Conservation (phyloP, 2,329 filamentous ascomycete species). For the Xylogone sp. region DNA sequence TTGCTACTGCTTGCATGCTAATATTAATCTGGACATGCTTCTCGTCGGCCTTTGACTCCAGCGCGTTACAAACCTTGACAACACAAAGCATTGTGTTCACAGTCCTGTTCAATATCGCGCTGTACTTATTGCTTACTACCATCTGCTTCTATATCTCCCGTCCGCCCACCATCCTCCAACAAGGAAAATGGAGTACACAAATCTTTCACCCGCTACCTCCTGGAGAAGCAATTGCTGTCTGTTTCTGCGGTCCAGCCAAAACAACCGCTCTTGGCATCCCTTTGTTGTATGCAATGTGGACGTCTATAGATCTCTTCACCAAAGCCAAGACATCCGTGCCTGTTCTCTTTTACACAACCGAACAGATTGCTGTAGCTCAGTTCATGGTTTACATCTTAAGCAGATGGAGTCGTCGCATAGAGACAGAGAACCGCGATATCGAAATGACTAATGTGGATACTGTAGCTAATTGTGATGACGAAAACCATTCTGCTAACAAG, state of each 20-base stretch:
- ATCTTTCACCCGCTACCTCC: no score
- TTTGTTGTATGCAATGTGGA: slow-evolving; percentile 65
- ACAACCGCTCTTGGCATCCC: slow-evolving; percentile 69
- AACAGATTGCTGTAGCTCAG: slow-evolving; percentile 39
- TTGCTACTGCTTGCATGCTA: no score
- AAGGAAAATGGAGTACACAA: no score
- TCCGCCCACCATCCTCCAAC: no score
- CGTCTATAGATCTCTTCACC: slow-evolving; percentile 47
- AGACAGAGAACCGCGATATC: no score
- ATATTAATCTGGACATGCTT: no score
- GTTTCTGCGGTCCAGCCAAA: slow-evolving; percentile 71
- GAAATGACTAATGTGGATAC: no score
- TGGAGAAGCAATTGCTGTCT: slow-evolving; percentile 60
- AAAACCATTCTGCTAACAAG: no score
- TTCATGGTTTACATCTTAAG: slow-evolving; percentile 1
- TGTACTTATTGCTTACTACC: slow-evolving; percentile 58
- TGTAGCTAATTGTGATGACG: no score
- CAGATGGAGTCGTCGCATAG: no score
- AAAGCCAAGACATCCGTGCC: slow-evolving; percentile 60
- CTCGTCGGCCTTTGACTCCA: no score
- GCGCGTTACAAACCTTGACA: slow-evolving; percentile 33
- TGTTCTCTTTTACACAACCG: slow-evolving; percentile 58
- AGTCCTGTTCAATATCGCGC: slow-evolving; percentile 62
- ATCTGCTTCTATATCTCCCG: slow-evolving; percentile 46
- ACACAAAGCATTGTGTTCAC: slow-evolving; percentile 61